These are phyloP conservation scores for Poterioochromonas sp. DNA, from an alignment of 352 stramenopile genomes.

Conservation along the genomic window DNA sequence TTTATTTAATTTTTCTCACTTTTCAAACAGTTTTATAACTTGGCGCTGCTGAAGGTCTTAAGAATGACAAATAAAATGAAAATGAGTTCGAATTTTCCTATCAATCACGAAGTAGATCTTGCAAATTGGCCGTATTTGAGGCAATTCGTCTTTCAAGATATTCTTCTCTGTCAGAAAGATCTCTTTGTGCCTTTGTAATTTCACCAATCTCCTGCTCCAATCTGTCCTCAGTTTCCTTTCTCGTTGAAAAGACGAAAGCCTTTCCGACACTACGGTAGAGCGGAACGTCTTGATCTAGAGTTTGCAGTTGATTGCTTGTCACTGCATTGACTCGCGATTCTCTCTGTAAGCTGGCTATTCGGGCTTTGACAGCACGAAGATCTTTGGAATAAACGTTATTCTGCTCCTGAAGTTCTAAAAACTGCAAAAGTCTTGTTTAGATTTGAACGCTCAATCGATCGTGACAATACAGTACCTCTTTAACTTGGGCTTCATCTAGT, in stretches of 20 bases:
- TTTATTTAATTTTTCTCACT: no score
- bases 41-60: no score
- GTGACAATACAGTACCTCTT: not conserved
- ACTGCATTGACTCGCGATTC: not conserved
- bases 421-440: not conserved
- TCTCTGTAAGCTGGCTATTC: not conserved
- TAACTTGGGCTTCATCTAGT: slow-evolving; percentile 7
- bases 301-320: slow-evolving; percentile 5
- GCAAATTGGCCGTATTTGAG: not conserved
- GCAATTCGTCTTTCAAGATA: slow-evolving; percentile 13
- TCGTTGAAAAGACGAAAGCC: not conserved
- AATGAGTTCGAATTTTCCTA: no score
- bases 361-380: not conserved
- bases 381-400: not conserved
- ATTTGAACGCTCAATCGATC: not conserved
- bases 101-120: no score
- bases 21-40: no score
- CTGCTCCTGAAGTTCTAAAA: slow-evolving; percentile 20
- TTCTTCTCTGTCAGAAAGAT: slow-evolving; percentile 6
- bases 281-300: not conserved
- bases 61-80: no score
- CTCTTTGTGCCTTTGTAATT: slow-evolving; percentile 15
- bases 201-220: slow-evolving; percentile 1
- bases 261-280: slow-evolving; percentile 23
- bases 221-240: not conserved